These are phyloP conservation scores for Byssochlamys sp. DNA, from an alignment of 2,329 filamentous ascomycete genomes.

Conservation along the genomic window DNA sequence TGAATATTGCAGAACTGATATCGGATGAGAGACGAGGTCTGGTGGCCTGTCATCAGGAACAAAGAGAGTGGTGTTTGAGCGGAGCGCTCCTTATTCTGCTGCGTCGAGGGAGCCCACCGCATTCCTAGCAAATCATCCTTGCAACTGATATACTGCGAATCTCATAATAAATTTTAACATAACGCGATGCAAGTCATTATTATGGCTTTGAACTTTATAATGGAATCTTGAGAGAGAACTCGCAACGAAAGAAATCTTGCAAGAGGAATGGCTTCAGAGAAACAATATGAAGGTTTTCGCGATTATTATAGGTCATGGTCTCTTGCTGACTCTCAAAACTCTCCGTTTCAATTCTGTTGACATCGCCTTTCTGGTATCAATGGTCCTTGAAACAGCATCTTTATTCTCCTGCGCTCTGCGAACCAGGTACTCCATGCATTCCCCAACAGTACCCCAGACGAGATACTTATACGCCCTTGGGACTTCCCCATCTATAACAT, in stretches of 20 bases:
- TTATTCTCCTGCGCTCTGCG: constrained; percentile 48
- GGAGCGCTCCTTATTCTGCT: not conserved
- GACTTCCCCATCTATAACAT: constrained; percentile 19
- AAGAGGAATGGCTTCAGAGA: not conserved
- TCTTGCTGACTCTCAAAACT: not conserved
- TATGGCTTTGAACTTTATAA: not conserved
- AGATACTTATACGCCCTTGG: constrained; percentile 46
- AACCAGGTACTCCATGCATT: constrained; percentile 69
- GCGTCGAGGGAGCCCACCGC: not conserved
- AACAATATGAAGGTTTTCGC: not conserved
- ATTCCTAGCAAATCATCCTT: not conserved
- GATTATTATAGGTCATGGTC: not conserved
- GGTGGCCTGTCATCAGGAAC: not conserved
- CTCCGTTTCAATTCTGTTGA: constrained; percentile 39
- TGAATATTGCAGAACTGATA: not conserved
- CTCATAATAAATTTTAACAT: not conserved
- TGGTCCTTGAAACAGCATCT: constrained; percentile 45
- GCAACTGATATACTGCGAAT: too few relatives aligned
- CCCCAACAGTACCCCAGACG: constrained; percentile 48
- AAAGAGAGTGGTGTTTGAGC: not conserved
- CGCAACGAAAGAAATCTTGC: not conserved
- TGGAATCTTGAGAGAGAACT: not conserved
- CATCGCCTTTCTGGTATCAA: constrained; percentile 44
- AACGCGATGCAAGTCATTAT: not conserved
- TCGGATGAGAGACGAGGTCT: not conserved